Conservation (phyloP, 2,329 filamentous ascomycete genomes). For the Aspergillus sp. region DNA sequence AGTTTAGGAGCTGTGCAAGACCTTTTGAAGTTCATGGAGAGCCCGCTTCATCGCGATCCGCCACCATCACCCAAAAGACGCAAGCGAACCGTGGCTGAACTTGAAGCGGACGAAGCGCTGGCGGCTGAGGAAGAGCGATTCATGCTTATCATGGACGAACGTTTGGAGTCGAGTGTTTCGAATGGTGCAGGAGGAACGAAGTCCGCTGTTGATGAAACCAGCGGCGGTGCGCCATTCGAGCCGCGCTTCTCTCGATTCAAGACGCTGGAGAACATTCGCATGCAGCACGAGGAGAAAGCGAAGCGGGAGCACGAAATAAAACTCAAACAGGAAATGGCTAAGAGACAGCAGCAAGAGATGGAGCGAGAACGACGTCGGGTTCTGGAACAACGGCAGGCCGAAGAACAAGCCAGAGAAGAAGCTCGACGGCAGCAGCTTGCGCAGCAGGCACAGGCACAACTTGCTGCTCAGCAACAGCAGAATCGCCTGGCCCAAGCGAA, state of each 20-base stretch:
- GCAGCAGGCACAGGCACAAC: constrained; percentile 41
- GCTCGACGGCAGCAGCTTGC: constrained; percentile 34
- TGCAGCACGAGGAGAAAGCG: constrained; percentile 64
- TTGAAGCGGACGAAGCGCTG: constrained; percentile 88
- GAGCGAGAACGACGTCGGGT: constrained; percentile 43
- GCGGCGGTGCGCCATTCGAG: constrained; percentile 68
- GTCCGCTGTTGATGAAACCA: constrained; percentile 66
- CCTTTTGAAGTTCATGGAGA: constrained; percentile 63
- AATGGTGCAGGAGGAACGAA: constrained; percentile 52
- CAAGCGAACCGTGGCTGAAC: constrained; percentile 88
- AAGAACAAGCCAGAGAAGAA: constrained; percentile 39
- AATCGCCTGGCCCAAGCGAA: constrained; percentile 45
- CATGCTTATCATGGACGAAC: constrained; percentile 87
- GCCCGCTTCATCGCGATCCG: constrained; percentile 68
- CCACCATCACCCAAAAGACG: constrained; percentile 80
- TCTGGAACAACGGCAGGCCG: constrained; percentile 37
- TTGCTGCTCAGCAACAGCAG: constrained; percentile 42
- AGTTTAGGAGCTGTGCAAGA: constrained; percentile 62
- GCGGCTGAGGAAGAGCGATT: constrained; percentile 84
- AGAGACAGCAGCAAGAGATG: constrained; percentile 43
- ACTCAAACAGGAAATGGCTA: constrained; percentile 43
- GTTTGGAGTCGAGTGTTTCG: constrained; percentile 57
- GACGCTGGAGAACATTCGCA: constrained; percentile 75
- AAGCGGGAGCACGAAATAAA: constrained; percentile 44
- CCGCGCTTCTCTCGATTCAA: constrained; percentile 88